Percentiles rank a stretch among this genome's conserved stretches.
These are phyloP conservation scores for Chlorociboria aeruginascens DNA, from an alignment of 495 filamentous ascomycete genomes.

Conservation along the genomic window DNA sequence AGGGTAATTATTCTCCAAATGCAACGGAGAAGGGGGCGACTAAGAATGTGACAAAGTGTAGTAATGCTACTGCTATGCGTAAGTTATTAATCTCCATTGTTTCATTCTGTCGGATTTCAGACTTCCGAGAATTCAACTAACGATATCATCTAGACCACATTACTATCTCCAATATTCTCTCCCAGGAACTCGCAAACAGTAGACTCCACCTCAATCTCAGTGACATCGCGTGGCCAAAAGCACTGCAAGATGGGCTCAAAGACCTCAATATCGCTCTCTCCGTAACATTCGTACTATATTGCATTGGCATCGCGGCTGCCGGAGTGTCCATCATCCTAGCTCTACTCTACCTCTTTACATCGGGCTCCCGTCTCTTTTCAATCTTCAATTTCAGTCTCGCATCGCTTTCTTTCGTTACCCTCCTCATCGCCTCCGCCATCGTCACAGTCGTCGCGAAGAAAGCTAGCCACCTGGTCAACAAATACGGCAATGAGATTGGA, in stretches of 20 bases:
- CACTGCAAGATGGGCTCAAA: constrained; percentile 48
- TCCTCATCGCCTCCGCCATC: constrained; percentile 49
- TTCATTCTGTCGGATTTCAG: neutral
- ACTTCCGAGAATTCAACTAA: neutral
- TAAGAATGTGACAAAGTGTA: constrained; percentile 50
- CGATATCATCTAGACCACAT: constrained; percentile 30
- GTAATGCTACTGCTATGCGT: constrained; percentile 41
- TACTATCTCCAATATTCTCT: constrained; percentile 44
- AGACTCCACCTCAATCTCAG: constrained; percentile 35
- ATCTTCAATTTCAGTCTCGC: constrained; percentile 33
- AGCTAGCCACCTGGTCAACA: constrained; percentile 43
- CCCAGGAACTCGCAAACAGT: constrained; percentile 38
- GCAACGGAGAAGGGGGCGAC: constrained; percentile 31
- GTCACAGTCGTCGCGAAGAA: constrained; percentile 48
- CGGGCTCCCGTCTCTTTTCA: constrained; percentile 24
- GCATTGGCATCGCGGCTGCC: constrained; percentile 44
- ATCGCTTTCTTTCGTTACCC: constrained; percentile 19
- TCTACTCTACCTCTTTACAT: constrained; percentile 28
- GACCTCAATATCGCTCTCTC: constrained; percentile 34
- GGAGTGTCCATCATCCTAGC: constrained; percentile 42
- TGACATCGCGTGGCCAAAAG: constrained; percentile 48
- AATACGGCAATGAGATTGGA: constrained; percentile 41
- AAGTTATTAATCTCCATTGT: constrained; percentile 21
- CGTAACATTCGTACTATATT: constrained; percentile 53
- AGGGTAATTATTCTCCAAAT: constrained; percentile 45